A percentile compares a stretch with the other conserved stretches of the same genome.
Conservation (phyloP, 2,329 filamentous ascomycete genomes). For the Stemphylium lycopersici region DNA sequence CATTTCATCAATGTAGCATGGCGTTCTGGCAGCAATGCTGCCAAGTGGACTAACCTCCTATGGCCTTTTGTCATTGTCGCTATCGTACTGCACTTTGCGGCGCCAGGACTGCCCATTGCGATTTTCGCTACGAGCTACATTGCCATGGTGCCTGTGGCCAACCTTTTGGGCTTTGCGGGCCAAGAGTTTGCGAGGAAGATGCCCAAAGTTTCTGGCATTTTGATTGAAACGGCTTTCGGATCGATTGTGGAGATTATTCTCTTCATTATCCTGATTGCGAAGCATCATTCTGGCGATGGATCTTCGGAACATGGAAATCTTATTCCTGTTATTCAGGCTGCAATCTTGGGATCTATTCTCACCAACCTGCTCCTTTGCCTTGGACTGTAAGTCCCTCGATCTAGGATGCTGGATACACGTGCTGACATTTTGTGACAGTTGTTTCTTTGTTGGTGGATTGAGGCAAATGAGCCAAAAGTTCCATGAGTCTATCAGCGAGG, state of each 20-base stretch:
- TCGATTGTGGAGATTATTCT: constrained; percentile 82
- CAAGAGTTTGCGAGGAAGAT: constrained; percentile 75
- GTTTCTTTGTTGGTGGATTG: constrained; percentile 80
- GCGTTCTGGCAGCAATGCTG: constrained; percentile 67
- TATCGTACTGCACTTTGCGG: constrained; percentile 64
- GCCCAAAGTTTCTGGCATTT: constrained; percentile 72
- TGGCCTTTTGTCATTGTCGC: constrained; percentile 77
- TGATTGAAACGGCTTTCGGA: constrained; percentile 66
- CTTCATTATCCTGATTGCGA: constrained; percentile 75
- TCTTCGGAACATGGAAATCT: constrained; percentile 45
- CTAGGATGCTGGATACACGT: background rate
- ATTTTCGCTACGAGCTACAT: constrained; percentile 75
- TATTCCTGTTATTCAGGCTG: constrained; percentile 76
- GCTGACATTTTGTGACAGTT: constrained; percentile 45
- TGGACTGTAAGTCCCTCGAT: constrained; percentile 54
- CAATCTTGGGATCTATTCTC: constrained; percentile 81
- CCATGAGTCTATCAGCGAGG: constrained; percentile 77
- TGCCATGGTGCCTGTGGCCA: constrained; percentile 78
- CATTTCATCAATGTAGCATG: constrained; percentile 69
- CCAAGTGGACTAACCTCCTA: constrained; percentile 71
- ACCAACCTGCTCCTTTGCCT: constrained; percentile 82
- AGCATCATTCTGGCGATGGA: constrained; percentile 51
- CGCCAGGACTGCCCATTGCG: constrained; percentile 62
- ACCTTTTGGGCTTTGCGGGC: constrained; percentile 75
- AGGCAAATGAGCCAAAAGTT: constrained; percentile 72